These are phyloP conservation scores for Petasospora rhodanensis DNA, from an alignment of 1,139 yeast genomes.

Conservation along the genomic window DNA sequence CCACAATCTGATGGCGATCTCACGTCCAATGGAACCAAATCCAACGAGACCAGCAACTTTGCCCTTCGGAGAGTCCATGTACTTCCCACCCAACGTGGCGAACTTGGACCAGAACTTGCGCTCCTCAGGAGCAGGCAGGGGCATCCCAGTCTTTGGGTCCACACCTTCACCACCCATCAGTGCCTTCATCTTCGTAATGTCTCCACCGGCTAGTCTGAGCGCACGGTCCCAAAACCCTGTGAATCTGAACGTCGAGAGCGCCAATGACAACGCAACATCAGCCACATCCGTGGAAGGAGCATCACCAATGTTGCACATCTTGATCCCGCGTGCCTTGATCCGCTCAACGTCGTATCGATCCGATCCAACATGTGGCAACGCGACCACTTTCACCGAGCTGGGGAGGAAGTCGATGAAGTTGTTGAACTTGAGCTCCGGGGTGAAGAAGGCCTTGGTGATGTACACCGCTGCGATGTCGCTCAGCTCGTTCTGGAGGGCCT, in stretches of 20 bases:
- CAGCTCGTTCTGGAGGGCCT: constrained; percentile 27
- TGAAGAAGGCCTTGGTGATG: constrained; percentile 58
- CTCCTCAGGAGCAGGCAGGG: constrained; percentile 11
- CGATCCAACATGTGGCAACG: constrained; percentile 69
- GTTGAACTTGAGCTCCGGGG: constrained; percentile 43
- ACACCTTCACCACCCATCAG: constrained; percentile 31
- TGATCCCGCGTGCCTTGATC: constrained; percentile 24
- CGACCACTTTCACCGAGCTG: constrained; percentile 45
- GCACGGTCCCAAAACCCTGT: constrained; percentile 46
- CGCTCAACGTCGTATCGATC: constrained; percentile 52
- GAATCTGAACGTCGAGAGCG: constrained; percentile 60
- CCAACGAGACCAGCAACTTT: constrained; percentile 69
- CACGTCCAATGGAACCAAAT: constrained; percentile 71
- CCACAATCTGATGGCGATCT: constrained; percentile 52
- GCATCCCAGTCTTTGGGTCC: constrained; percentile 31
- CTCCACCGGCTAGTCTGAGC: constrained; percentile 31
- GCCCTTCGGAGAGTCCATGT: constrained; percentile 48
- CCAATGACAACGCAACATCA: constrained; percentile 59
- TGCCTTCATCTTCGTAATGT: constrained; percentile 26
- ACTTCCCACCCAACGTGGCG: constrained; percentile 46
- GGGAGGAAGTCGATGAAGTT: constrained; percentile 50
- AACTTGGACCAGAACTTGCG: constrained; percentile 24
- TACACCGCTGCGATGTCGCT: constrained; percentile 44
- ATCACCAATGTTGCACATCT: constrained; percentile 21
- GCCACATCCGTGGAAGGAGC: constrained; percentile 35